Evolutionary conservation across 1,284 basidiomycete genomes (phyloP), one percentile per base, ranked within the genome.

Genomic region (Apiotrichum sp.): DNA sequence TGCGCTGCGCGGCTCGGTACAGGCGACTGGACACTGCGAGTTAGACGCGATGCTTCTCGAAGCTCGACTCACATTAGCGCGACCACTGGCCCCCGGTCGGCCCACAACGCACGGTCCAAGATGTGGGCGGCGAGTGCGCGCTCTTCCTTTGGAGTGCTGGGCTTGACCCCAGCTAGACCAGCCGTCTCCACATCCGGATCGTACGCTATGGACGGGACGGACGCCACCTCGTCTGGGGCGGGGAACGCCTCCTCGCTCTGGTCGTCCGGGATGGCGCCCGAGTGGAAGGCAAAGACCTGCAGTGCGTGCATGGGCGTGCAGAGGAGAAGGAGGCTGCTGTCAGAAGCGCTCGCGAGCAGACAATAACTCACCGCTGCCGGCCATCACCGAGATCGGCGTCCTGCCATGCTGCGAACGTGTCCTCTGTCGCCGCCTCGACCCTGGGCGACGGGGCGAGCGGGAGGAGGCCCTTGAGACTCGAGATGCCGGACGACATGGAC

Each of bases 141-240:
- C 49, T 58, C 58, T 8, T 49, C 40, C 40, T 33, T 31, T 14
- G 47, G 47, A 10, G 47, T 2, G 22, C 10, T 29, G 5, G 16
- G 4, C 13, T 34, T 35, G 6, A 36, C 33, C 2, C 14, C 38
- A 2, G 43, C 35, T 11, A 62, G 47, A 1, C 53, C 50, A 0
- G 45, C 29, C 31, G 38, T n/a, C 31, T 54, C 16, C 1, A 62
- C 63, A 1, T 22, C 31, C 2, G 54, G 47, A 16, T 52, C 65
- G 46, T 69, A 68, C 35, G 35, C 50, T 36, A 74, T 62, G 5
- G 22, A 36, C 2, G 64, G 57, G 3, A 73, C 44, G 6, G 63
- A 66, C 36, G 66, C 64, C 9, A 69, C 58, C 55, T 73, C 69
- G 39, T 67, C 64, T 0, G 73, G 73, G 3, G 70, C 51, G 0